A percentile compares a stretch with the other conserved stretches of the same genome.
Conservation (phyloP, 2,329 filamentous ascomycete genomes). For the Cercospora sp. region DNA sequence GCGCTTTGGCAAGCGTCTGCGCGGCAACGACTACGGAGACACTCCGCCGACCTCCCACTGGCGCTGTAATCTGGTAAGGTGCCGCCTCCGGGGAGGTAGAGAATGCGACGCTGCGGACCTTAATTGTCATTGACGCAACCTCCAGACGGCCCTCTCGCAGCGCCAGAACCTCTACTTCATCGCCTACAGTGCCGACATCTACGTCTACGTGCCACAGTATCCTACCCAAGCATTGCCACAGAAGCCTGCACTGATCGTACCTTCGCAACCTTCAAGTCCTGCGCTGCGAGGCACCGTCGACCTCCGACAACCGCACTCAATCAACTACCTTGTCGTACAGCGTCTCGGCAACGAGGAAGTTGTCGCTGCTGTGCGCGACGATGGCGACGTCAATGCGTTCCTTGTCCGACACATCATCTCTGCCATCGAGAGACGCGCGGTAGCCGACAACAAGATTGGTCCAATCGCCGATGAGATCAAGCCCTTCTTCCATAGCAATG, state of each 20-base stretch:
- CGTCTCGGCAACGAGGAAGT: constrained; percentile 50
- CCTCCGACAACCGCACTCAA: constrained; percentile 43
- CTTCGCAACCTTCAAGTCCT: constrained; percentile 41
- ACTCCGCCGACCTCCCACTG: constrained; percentile 37
- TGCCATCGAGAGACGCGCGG: constrained; percentile 39
- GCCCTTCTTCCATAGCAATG: constrained; percentile 73
- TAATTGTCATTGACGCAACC: neutral
- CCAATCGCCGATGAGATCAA: constrained; percentile 46
- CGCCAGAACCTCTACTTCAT: constrained; percentile 52
- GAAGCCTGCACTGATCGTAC: constrained; percentile 42
- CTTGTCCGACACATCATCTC: constrained; percentile 38
- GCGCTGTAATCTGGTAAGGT: constrained; percentile 45
- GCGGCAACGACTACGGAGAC: constrained; percentile 27
- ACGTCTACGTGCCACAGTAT: constrained; percentile 48
- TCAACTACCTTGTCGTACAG: constrained; percentile 48
- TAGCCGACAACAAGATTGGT: constrained; percentile 29
- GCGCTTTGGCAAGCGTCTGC: constrained; percentile 32
- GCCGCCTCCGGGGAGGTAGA: neutral
- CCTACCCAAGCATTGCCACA: constrained; percentile 43
- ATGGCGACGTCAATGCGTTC: constrained; percentile 56
- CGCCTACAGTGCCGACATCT: constrained; percentile 43
- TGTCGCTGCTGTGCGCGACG: constrained; percentile 55
- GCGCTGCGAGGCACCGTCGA: constrained; percentile 40
- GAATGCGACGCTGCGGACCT: neutral
- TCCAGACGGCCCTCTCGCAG: constrained; percentile 48